These are phyloP conservation scores for Fusarium miscanthi DNA, from an alignment of 2,329 filamentous ascomycete genomes.

Conservation along the genomic window DNA sequence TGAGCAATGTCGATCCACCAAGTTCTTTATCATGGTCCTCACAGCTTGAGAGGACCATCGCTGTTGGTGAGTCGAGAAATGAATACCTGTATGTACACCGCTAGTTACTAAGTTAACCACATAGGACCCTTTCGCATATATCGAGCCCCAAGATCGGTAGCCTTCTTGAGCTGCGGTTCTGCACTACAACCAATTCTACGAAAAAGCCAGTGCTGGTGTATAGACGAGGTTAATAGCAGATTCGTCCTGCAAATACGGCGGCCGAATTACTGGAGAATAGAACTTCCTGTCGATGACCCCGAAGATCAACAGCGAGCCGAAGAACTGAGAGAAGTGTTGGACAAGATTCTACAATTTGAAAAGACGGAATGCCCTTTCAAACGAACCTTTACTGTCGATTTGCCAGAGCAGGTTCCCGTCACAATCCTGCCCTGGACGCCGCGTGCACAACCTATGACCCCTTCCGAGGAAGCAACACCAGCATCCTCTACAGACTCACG, in stretches of 20 bases:
- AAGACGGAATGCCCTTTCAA: conserved; percentile 89
- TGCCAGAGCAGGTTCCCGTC: conserved; percentile 75
- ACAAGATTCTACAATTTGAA: conserved; percentile 83
- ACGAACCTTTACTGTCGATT: conserved; percentile 77
- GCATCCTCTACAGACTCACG: conserved; percentile 21
- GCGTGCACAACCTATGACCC: conserved; percentile 20
- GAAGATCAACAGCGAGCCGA: conserved; percentile 66
- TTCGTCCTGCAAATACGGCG: conserved; percentile 89
- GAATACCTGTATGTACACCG: not conserved
- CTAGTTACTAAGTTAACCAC: not conserved
- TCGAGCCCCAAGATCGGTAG: conserved; percentile 84
- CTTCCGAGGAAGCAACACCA: conserved; percentile 15
- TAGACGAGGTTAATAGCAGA: conserved; percentile 81
- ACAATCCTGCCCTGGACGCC: conserved; percentile 78
- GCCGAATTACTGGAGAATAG: conserved; percentile 90
- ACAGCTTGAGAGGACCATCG: conserved; percentile 82
- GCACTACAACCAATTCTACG: conserved; percentile 88
- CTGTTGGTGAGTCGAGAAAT: conserved; percentile 67
- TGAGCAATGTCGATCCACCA: conserved; percentile 59
- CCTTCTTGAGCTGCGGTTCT: conserved; percentile 86
- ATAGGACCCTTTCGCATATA: conserved; percentile 83
- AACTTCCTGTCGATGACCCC: conserved; percentile 73
- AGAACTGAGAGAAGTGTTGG: conserved; percentile 75
- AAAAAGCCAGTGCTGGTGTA: conserved; percentile 93
- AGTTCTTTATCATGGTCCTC: conserved; percentile 79